Evolutionary conservation across 2,329 filamentous ascomycete species (phyloP).

Genomic region (Fusarium palustre): DNA sequence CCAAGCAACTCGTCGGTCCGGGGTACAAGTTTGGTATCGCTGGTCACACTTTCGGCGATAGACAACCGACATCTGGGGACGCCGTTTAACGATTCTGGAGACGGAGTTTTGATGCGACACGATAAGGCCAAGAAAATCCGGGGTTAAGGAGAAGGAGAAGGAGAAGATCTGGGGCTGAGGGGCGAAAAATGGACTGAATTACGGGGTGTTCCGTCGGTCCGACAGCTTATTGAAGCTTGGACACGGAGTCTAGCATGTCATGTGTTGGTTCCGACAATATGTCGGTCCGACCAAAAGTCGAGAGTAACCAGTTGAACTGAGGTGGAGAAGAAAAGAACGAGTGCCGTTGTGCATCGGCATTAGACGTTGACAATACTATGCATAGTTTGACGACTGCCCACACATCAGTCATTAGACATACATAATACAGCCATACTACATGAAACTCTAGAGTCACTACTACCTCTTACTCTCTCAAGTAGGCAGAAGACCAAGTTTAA

Average conservation of each 20-base stretch:
- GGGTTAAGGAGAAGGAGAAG: conserved; percentile 33
- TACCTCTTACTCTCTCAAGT: not conserved
- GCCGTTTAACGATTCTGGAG: conserved; percentile 13
- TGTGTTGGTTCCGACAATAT: not conserved
- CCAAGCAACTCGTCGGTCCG: conserved; percentile 23
- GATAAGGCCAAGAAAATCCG: conserved; percentile 32
- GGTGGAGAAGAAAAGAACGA: not conserved
- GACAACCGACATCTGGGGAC: not conserved
- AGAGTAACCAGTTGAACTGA: not conserved
- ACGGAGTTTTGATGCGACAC: not conserved
- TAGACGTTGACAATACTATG: not conserved
- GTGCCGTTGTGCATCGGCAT: not conserved
- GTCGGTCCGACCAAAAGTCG: conserved; percentile 6
- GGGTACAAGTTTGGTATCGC: not conserved
- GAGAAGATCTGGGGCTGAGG: conserved; percentile 30
- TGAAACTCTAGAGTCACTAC: not conserved
- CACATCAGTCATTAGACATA: not conserved
- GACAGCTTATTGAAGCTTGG: not conserved
- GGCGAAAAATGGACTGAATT: conserved; percentile 10
- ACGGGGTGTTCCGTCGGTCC: conserved; percentile 25
- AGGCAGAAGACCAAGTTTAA: too few relatives aligned
- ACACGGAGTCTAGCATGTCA: conserved; percentile 2
- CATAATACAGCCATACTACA: not conserved
- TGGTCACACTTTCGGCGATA: not conserved
- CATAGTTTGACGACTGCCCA: not conserved